These are phyloP conservation scores for Juncus inflexus DNA, from an alignment of 176 grass and related monocot species.

Conservation along the genomic window DNA sequence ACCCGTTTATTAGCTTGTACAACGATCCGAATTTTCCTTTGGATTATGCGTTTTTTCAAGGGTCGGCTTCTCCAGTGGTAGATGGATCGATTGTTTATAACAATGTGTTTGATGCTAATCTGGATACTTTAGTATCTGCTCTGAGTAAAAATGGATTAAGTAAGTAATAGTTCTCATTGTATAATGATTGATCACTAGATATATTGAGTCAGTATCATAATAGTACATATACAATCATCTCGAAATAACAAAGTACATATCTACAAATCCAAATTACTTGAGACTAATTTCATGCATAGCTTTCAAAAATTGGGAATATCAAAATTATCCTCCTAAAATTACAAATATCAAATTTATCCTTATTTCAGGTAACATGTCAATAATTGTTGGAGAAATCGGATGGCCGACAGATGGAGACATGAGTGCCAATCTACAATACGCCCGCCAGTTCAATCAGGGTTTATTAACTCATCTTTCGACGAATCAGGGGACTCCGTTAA, in stretches of 20 bases:
- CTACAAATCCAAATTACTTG: too few relatives aligned
- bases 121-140: constrained; percentile 65
- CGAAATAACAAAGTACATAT: too few relatives aligned
- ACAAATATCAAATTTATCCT: too few relatives aligned
- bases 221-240: too few relatives aligned
- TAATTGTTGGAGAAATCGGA: constrained; percentile 68
- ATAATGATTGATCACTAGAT: too few relatives aligned
- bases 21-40: constrained; percentile 64
- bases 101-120: constrained; percentile 81
- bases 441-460: constrained; percentile 67
- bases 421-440: constrained; percentile 45
- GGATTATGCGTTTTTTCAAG: constrained; percentile 87
- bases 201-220: too few relatives aligned
- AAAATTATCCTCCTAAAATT: too few relatives aligned
- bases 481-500: constrained; percentile 58
- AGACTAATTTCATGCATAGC: too few relatives aligned
- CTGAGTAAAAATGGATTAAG: constrained; percentile 59
- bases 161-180: not conserved
- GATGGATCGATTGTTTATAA: constrained; percentile 60
- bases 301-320: too few relatives aligned
- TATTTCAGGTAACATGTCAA: constrained; percentile 42
- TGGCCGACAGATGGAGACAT: constrained; percentile 84
- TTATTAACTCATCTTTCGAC: constrained; percentile 41
- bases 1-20: constrained; percentile 87
- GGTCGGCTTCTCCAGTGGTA: constrained; percentile 35